Evolutionary conservation across 768 basidiomycete species (phyloP).

Genomic region (Pleurotus giganteus): DNA sequence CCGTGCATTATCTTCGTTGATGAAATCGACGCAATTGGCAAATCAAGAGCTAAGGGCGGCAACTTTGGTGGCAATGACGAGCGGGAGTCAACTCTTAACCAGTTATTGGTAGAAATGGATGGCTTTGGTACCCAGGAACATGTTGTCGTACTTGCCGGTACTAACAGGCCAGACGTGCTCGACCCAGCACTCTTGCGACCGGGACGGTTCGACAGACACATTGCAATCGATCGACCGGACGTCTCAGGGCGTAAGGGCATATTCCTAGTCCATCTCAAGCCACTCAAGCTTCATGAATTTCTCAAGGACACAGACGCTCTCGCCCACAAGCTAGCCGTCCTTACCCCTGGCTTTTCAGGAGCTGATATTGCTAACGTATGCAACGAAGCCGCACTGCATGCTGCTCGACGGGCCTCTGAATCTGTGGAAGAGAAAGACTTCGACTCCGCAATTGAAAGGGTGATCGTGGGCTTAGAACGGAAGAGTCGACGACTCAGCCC

Average conservation of each 20-base stretch:
- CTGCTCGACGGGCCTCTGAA: constrained; percentile 82
- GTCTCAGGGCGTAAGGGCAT: constrained; percentile 93
- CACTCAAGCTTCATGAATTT: constrained; percentile 64
- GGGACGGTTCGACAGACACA: constrained; percentile 96
- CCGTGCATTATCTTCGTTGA: constrained; percentile 99
- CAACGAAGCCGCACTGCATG: constrained; percentile 95
- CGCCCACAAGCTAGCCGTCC: constrained; percentile 91
- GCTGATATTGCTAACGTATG: constrained; percentile 99
- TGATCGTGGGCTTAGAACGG: constrained; percentile 94
- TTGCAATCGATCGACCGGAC: constrained; percentile 92
- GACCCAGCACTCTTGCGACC: constrained; percentile 95
- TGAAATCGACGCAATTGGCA: constrained; percentile 99
- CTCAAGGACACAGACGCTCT: constrained; percentile 52
- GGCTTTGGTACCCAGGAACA: constrained; percentile 98
- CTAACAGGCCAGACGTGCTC: constrained; percentile 95
- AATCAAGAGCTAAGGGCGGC: constrained; percentile 83
- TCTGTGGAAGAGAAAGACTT: constrained; percentile 83
- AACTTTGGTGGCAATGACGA: constrained; percentile 87
- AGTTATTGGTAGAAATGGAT: constrained; percentile 98
- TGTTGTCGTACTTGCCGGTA: constrained; percentile 94
- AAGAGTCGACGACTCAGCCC: constrained; percentile 91
- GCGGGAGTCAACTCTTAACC: constrained; percentile 95
- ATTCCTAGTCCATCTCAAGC: constrained; percentile 87
- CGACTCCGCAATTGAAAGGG: constrained; percentile 96
- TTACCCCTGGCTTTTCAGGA: constrained; percentile 97